A percentile compares a stretch with the other conserved stretches of the same genome.
These are phyloP conservation scores for Mucor sp. DNA, from an alignment of 371 early-diverging fungal species.

Conservation along the genomic window DNA sequence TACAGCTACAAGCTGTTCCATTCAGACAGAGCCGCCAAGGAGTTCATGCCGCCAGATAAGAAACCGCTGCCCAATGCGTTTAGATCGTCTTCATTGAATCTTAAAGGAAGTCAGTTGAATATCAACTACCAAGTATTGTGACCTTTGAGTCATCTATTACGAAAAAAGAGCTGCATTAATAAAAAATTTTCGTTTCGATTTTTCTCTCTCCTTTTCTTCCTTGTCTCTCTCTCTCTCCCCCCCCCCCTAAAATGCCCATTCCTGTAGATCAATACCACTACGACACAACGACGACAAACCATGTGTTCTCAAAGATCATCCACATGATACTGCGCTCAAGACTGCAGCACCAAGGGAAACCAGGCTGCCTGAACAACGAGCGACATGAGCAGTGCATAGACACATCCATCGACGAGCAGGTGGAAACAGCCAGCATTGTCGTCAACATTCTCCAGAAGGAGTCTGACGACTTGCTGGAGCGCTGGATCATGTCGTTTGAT, in stretches of 20 bases:
- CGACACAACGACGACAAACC: neutral
- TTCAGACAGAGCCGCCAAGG: conserved; percentile 29
- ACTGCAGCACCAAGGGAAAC: neutral
- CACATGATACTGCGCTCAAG: neutral
- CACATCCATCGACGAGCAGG: neutral
- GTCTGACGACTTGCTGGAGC: conserved; percentile 10
- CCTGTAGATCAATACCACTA: conserved; percentile 8
- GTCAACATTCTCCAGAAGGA: conserved; percentile 22
- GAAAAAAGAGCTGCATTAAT: neutral
- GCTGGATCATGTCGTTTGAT: conserved; percentile 19
- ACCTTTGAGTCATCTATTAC: neutral
- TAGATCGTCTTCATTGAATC: conserved; percentile 39
- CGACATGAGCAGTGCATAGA: neutral
- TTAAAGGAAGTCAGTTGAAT: conserved; percentile 37
- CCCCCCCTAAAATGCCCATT: conserved; percentile 6
- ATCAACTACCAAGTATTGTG: conserved; percentile 44
- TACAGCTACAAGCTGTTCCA: conserved; percentile 34
- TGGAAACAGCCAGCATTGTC: conserved; percentile 1
- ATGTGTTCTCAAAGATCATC: neutral
- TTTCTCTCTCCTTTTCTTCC: neutral
- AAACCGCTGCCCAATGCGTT: conserved; percentile 48
- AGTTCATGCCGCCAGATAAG: conserved; percentile 42
- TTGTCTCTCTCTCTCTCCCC: neutral
- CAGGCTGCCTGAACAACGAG: neutral
- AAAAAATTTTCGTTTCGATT: conserved; percentile 1